These are phyloP conservation scores for Golubevia sp. DNA, from an alignment of 1,284 basidiomycete genomes.

Conservation along the genomic window DNA sequence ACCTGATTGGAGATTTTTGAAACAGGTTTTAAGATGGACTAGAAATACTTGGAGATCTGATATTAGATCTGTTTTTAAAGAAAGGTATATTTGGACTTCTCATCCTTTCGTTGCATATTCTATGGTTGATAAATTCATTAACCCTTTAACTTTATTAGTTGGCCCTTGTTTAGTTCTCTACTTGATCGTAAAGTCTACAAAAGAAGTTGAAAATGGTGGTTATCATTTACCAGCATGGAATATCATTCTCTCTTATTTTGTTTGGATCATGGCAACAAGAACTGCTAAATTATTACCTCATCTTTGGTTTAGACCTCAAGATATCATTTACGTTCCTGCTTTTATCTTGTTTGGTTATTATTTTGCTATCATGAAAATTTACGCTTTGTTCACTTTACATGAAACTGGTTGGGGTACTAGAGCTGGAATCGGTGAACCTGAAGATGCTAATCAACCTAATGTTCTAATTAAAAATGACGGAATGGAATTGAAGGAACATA, in stretches of 20 bases:
- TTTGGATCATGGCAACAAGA: constrained; percentile 72
- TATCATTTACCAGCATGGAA: constrained; percentile 89
- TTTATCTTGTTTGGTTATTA: constrained; percentile 88
- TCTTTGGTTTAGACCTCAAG: constrained; percentile 79
- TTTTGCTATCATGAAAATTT: constrained; percentile 84
- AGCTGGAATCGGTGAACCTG: constrained; percentile 73
- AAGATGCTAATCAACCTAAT: constrained; percentile 6
- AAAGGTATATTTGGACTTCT: constrained; percentile 80
- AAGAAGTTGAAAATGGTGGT: constrained; percentile 72
- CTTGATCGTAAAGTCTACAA: constrained; percentile 78
- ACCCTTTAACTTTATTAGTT: constrained; percentile 81
- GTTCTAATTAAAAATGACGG: constrained; percentile 3
- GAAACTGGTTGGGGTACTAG: constrained; percentile 90
- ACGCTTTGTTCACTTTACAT: constrained; percentile 79
- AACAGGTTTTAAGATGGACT: constrained; percentile 89
- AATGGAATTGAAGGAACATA: neutral
- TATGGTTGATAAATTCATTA: constrained; percentile 90
- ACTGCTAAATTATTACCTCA: constrained; percentile 86
- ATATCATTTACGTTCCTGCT: constrained; percentile 86
- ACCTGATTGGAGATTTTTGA: constrained; percentile 90
- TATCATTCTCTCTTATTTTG: constrained; percentile 57
- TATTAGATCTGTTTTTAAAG: constrained; percentile 82
- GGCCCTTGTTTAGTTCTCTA: constrained; percentile 78
- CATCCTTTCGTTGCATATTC: constrained; percentile 90
- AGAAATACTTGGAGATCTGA: constrained; percentile 90